Percentiles rank a stretch among this genome's conserved stretches.
phyloP scores from a whole-genome alignment of 305 asterid genomes.

The Plantago rigida region DNA sequence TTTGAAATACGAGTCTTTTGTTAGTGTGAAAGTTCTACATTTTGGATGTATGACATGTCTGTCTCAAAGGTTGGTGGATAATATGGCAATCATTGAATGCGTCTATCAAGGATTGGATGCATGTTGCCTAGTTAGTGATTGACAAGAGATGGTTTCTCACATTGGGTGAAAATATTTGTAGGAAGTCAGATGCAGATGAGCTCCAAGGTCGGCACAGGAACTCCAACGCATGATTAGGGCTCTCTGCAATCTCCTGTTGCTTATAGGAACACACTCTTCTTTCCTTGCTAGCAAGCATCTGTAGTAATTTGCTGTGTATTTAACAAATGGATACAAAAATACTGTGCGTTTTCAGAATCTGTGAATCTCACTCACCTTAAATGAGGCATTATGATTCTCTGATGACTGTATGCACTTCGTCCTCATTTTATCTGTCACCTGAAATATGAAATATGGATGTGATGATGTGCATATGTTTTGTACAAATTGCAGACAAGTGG shows the following conservation, averaged over 20 bases:
- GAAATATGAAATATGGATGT: not conserved
- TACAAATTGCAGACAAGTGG: slow-evolving; percentile 5
- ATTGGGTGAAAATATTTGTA: slow-evolving; percentile 40
- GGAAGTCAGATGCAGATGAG: slow-evolving; percentile 44
- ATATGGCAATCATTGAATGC: no score
- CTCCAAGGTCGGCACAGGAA: slow-evolving; percentile 50
- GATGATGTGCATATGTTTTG: not conserved
- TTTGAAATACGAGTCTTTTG: no score
- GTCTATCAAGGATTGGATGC: no score
- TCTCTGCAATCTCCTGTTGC: slow-evolving; percentile 32
- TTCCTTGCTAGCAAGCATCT: slow-evolving; percentile 22
- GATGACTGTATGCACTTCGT: slow-evolving; percentile 20
- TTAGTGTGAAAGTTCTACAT: no score
- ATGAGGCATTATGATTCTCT: slow-evolving; percentile 24
- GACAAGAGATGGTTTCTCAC: slow-evolving; percentile 30
- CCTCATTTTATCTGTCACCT: slow-evolving; percentile 12
- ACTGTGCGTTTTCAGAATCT: not conserved
- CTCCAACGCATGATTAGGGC: slow-evolving; percentile 43
- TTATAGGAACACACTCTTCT: slow-evolving; percentile 22
- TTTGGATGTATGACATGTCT: no score
- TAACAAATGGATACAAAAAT: no score
- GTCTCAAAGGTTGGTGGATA: not conserved
- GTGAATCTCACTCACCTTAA: slow-evolving; percentile 25
- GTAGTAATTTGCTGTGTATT: not conserved
- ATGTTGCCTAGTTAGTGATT: not conserved